phyloP scores from a whole-genome alignment of 805 yeast genomes.

The Schizosaccharomyces octosporus region DNA sequence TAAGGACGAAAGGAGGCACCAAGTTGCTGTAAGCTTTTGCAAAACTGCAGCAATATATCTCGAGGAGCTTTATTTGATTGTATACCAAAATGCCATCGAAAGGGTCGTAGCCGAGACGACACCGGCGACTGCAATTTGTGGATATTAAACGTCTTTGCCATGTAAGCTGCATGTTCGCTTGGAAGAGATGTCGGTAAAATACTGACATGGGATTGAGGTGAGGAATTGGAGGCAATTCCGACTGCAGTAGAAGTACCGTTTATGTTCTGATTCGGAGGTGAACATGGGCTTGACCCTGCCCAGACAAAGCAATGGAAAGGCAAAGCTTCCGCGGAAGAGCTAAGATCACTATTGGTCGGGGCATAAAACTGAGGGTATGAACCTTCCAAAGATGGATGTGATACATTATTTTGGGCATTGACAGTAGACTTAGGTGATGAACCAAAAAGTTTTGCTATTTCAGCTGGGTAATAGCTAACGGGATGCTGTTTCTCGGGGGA shows the following conservation, averaged over 20 bases:
- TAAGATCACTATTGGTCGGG: background rate
- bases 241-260: background rate
- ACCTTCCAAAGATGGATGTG: background rate
- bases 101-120: constrained; percentile 13
- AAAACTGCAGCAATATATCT: constrained; percentile 96
- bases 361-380: background rate
- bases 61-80: constrained; percentile 86
- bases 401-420: too few relatives aligned
- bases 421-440: background rate
- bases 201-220: background rate
- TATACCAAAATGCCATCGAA: constrained; percentile 97
- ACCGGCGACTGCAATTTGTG: background rate
- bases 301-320: background rate
- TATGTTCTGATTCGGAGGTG: background rate
- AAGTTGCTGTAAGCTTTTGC: constrained; percentile 69
- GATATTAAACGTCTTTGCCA: background rate
- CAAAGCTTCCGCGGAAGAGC: background rate
- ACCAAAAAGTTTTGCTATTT: background rate
- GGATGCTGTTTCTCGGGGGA: background rate
- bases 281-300: background rate
- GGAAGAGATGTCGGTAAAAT: background rate
- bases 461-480: background rate
- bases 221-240: background rate
- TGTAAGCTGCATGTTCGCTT: background rate
- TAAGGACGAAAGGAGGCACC: constrained; percentile 67